Percentiles rank a stretch among this genome's conserved stretches.
These are phyloP conservation scores for Cystobasidiaceae sp. DNA, from an alignment of 1,284 basidiomycete species.

Conservation along the genomic window DNA sequence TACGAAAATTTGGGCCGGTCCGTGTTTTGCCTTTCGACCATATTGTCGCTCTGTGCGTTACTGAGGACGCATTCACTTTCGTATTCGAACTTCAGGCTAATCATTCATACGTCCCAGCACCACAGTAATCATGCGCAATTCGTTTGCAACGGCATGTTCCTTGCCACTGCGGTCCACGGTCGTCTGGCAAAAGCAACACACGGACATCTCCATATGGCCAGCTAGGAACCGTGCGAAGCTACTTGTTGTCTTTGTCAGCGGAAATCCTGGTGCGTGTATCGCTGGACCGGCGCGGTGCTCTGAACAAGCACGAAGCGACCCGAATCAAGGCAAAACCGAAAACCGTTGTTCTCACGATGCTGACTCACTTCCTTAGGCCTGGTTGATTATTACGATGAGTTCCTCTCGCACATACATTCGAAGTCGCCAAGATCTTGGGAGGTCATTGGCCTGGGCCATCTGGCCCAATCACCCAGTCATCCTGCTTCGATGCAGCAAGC, in stretches of 20 bases:
- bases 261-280: constrained; percentile 12
- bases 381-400: constrained; percentile 21
- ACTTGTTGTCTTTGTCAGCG: constrained; percentile 16
- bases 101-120: too few relatives aligned
- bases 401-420: constrained; percentile 16
- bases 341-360: too few relatives aligned
- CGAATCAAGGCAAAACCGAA: too few relatives aligned
- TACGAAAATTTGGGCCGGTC: too few relatives aligned
- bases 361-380: background rate
- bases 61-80: too few relatives aligned
- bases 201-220: constrained; percentile 22
- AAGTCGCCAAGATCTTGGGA: background rate
- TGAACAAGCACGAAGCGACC: too few relatives aligned
- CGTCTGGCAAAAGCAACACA: background rate
- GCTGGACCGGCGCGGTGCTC: too few relatives aligned
- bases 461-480: constrained; percentile 9
- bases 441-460: constrained; percentile 18
- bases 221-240: background rate
- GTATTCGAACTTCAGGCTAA: too few relatives aligned
- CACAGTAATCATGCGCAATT: too few relatives aligned
- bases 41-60: too few relatives aligned
- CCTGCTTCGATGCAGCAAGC: background rate
- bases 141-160: background rate
- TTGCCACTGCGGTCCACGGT: background rate
- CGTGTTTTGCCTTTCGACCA: too few relatives aligned